These are phyloP conservation scores for Vaccinium macrocarpon DNA, from an alignment of 148 eudicot species.

Conservation along the genomic window DNA sequence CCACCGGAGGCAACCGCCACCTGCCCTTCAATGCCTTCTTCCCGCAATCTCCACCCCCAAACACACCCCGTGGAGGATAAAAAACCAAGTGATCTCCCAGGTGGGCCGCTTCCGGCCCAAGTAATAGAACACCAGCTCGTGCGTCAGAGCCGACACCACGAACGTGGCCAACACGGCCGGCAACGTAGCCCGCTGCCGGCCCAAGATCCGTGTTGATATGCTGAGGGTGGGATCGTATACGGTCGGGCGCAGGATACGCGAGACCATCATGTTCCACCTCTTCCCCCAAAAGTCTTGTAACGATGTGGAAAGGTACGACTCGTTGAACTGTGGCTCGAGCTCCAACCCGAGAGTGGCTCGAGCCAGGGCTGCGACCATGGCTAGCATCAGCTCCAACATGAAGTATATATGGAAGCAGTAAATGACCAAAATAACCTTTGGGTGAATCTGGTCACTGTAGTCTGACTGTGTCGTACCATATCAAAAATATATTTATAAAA, in stretches of 20 bases:
- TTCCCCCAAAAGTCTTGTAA: slow-evolving; percentile 64
- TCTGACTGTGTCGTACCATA: no score
- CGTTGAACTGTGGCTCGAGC: slow-evolving; percentile 53
- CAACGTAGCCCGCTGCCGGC: slow-evolving; percentile 28
- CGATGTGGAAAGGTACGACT: slow-evolving; percentile 56
- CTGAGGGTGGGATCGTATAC: slow-evolving; percentile 37
- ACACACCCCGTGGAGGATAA: slow-evolving; percentile 42
- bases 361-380: slow-evolving; percentile 27
- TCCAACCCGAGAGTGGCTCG: slow-evolving; percentile 32
- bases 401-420: slow-evolving; percentile 46
- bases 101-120: slow-evolving; percentile 43
- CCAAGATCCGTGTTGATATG: slow-evolving; percentile 12
- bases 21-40: slow-evolving; percentile 26
- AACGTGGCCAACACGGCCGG: slow-evolving; percentile 36
- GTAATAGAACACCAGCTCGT: slow-evolving; percentile 52
- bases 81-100: slow-evolving; percentile 42
- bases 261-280: slow-evolving; percentile 60
- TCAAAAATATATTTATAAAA: no score
- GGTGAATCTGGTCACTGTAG: slow-evolving; percentile 36
- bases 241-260: slow-evolving; percentile 40
- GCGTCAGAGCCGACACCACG: slow-evolving; percentile 46
- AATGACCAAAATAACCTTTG: slow-evolving; percentile 28
- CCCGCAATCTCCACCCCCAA: slow-evolving; percentile 31
- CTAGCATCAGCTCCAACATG: slow-evolving; percentile 38
- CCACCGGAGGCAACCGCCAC: slow-evolving; percentile 23